Evolutionary conservation across 805 yeast genomes (phyloP).

Genomic region (Starmera caribaea): DNA sequence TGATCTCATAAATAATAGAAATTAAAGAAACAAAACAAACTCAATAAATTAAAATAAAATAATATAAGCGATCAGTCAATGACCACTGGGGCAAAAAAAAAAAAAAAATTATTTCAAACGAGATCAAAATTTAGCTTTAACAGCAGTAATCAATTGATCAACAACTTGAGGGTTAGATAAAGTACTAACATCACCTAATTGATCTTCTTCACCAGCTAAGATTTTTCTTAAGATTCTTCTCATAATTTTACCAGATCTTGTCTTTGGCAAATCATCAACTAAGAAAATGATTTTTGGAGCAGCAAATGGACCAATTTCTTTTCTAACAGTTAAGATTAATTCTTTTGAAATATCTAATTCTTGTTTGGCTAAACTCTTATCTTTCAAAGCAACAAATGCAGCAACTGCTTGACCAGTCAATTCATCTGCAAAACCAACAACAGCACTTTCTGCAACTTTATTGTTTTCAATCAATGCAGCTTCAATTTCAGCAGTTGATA

Average conservation of each 20-base stretch:
- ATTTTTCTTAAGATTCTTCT: constrained; percentile 94
- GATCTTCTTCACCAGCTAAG: constrained; percentile 84
- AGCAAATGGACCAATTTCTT: constrained; percentile 83
- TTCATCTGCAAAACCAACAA: constrained; percentile 90
- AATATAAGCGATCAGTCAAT: too few species aligned
- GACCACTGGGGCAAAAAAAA: too few species aligned
- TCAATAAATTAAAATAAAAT: too few species aligned
- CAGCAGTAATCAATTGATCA: constrained; percentile 62
- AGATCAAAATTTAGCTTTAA: constrained; percentile 23
- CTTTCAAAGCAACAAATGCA: constrained; percentile 84
- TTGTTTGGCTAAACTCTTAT: constrained; percentile 35
- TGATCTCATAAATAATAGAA: too few species aligned
- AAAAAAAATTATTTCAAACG: too few species aligned
- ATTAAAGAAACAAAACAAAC: too few species aligned
- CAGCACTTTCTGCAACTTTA: constrained; percentile 90
- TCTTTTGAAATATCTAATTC: constrained; percentile 48
- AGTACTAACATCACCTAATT: constrained; percentile 87
- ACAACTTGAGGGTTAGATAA: constrained; percentile 82
- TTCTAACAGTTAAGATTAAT: constrained; percentile 80
- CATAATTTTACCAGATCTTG: constrained; percentile 98
- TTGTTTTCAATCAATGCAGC: constrained; percentile 76
- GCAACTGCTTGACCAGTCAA: constrained; percentile 96
- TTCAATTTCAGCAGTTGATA: constrained; percentile 98
- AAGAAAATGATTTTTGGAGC: constrained; percentile 84
- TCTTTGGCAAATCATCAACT: constrained; percentile 92